phyloP scores from a whole-genome alignment of 495 filamentous ascomycete species.

The Xylaria acuta region DNA sequence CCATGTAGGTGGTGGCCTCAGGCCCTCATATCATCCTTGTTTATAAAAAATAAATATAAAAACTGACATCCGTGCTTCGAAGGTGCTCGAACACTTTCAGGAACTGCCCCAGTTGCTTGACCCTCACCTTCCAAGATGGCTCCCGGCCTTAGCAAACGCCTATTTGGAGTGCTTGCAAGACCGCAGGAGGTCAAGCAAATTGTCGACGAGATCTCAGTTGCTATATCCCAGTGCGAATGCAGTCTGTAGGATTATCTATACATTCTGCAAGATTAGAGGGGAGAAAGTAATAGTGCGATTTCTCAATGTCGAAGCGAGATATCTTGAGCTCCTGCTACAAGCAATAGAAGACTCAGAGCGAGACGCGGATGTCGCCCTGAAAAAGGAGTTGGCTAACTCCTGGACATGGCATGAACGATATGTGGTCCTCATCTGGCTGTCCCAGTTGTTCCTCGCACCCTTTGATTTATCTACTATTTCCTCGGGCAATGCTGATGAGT shows the following conservation, averaged over 20 bases:
- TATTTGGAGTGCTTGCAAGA: conserved; percentile 73
- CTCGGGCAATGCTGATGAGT: conserved; percentile 54
- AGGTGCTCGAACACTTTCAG: conserved; percentile 89
- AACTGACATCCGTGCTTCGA: conserved; percentile 1
- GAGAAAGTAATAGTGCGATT: conserved; percentile 91
- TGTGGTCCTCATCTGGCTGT: conserved; percentile 88
- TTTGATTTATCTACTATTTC: conserved; percentile 91
- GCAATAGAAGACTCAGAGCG: conserved; percentile 63
- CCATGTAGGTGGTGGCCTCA: conserved; percentile 45
- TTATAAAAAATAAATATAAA: no score
- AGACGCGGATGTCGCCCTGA: conserved; percentile 18
- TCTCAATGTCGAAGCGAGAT: conserved; percentile 83
- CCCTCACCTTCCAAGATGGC: conserved; percentile 74
- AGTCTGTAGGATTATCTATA: conserved; percentile 80
- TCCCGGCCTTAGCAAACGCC: conserved; percentile 74
- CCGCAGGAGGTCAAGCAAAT: conserved; percentile 35
- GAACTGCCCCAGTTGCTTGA: conserved; percentile 97
- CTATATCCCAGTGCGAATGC: conserved; percentile 68
- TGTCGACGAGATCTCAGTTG: conserved; percentile 49
- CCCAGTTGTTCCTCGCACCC: conserved; percentile 88
- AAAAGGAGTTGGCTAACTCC: conserved; percentile 29
- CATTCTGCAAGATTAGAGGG: conserved; percentile 91
- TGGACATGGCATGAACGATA: conserved; percentile 89
- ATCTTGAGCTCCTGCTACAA: conserved; percentile 77
- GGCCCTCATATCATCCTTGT: neutral